These are phyloP conservation scores for Coemansia sp. DNA, from an alignment of 192 early-diverging fungal species.

Conservation along the genomic window DNA sequence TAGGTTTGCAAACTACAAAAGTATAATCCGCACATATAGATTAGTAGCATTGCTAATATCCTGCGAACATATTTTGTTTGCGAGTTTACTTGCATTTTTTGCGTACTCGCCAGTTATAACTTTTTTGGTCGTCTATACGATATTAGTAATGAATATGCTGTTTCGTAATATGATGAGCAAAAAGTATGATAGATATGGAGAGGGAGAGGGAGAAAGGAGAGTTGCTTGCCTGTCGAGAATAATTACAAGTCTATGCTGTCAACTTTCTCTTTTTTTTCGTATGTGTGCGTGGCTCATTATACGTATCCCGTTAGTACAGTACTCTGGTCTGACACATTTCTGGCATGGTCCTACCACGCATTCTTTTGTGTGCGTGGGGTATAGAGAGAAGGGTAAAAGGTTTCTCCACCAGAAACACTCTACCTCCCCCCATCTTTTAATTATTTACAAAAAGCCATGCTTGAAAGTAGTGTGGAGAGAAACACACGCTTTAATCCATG, in stretches of 20 bases:
- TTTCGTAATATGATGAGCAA: neutral
- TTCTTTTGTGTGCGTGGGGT: neutral
- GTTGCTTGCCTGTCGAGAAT: neutral
- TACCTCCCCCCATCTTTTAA: neutral
- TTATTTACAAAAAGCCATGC: neutral
- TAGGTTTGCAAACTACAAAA: neutral
- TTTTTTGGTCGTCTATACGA: neutral
- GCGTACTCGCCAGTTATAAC: neutral
- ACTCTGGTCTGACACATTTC: constrained; percentile 1
- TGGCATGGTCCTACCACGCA: neutral
- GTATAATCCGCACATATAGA: neutral
- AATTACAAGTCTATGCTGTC: neutral
- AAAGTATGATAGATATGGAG: neutral
- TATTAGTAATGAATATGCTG: neutral
- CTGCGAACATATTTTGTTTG: neutral
- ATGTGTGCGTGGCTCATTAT: neutral
- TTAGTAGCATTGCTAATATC: neutral
- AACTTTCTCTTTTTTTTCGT: neutral
- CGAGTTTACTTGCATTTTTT: neutral
- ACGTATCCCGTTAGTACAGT: neutral
- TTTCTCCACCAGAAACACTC: neutral
- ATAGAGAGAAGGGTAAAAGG: neutral
- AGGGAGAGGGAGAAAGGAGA: neutral
- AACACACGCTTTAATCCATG: neutral
- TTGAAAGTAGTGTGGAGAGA: neutral